Percentiles rank a stretch among this genome's conserved stretches.
Conservation (phyloP, 345 rosid genomes). For the Passiflora organensis region DNA sequence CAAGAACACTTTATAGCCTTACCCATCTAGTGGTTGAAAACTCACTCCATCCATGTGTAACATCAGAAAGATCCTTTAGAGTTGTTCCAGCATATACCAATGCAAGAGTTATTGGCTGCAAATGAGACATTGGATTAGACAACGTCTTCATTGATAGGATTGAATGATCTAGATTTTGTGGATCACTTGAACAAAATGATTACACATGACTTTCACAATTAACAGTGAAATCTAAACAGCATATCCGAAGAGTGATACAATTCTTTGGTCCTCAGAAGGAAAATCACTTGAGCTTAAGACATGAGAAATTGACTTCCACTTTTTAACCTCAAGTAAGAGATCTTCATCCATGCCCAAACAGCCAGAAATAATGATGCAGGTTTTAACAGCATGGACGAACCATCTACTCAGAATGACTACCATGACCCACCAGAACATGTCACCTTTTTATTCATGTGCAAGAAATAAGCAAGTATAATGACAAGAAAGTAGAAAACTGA, state of each 20-base stretch:
- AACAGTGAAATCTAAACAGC: not conserved
- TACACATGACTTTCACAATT: not conserved
- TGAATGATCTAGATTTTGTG: too few relatives aligned
- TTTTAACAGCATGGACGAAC: not conserved
- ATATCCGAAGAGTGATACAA: too few relatives aligned
- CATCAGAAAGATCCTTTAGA: constrained; percentile 96
- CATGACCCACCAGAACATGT: not conserved
- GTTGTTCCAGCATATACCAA: constrained; percentile 93
- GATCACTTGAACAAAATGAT: not conserved
- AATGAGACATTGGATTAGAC: constrained; percentile 19
- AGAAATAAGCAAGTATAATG: not conserved
- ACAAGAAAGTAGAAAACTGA: too few relatives aligned
- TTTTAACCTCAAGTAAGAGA: not conserved
- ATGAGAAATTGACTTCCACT: too few relatives aligned
- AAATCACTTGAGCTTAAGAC: too few relatives aligned
- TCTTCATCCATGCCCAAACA: not conserved
- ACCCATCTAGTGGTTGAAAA: constrained; percentile 90
- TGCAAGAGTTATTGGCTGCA: constrained; percentile 89
- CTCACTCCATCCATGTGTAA: constrained; percentile 93
- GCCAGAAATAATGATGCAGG: not conserved
- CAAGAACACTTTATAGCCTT: constrained; percentile 18
- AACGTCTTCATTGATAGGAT: too few relatives aligned
- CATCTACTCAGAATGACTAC: not conserved
- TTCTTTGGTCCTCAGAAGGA: too few relatives aligned
- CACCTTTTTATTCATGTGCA: not conserved